Evolutionary conservation across 2,329 filamentous ascomycete species (phyloP), one percentile per base, ranked within the genome.

Genomic region (Pseudogymnoascus sp.): DNA sequence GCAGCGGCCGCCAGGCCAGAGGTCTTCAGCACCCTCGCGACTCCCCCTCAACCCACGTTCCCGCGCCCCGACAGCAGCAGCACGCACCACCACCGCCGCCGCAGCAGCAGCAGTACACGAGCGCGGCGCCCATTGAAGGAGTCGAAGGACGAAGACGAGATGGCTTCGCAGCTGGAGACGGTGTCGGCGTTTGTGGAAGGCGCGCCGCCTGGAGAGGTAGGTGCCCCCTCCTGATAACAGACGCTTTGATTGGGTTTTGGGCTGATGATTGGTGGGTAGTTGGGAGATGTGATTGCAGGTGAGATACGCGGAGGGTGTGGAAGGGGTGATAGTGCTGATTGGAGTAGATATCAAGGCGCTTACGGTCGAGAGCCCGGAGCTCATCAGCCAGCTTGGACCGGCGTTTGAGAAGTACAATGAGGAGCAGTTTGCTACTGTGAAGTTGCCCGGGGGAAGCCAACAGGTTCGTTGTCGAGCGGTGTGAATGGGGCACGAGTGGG

Each of bases 361-460:
- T 44, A 91, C 92, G 15, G 79, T 84, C 65, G 85, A 89, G 68
- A 85, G 86, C 42, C 84, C 86, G 38, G 79, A 82, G 62, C 79
- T 94, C 65, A 78, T 92, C 62, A 78, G 85, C 64, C 86, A 89
- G 66, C 87, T 97, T 61, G 84, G 82, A 5, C 90, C 92, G 0
- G 92, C 94, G 0, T 95, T 96, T 74, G 82, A 92, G 77, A 91
- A 89, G 76, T 97, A 99, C 83, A 97, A 97, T 71, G 93, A 99
- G 77, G 89, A 92, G 76, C 94, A 99, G 76, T 89, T 97, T 75
- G 79, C 86, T 58, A 92, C 92, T 13, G 88, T 91, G 65, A 96
- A 95, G 81, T 84, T 99, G 62, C 93, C 93, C 0, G 92, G 92
- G 31, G 85, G 89, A 73, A 93, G 86, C 75, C 86, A 91, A 74